Evolutionary conservation across 257 asterid genomes (phyloP).

Genomic region (Nicotiana undulata): DNA sequence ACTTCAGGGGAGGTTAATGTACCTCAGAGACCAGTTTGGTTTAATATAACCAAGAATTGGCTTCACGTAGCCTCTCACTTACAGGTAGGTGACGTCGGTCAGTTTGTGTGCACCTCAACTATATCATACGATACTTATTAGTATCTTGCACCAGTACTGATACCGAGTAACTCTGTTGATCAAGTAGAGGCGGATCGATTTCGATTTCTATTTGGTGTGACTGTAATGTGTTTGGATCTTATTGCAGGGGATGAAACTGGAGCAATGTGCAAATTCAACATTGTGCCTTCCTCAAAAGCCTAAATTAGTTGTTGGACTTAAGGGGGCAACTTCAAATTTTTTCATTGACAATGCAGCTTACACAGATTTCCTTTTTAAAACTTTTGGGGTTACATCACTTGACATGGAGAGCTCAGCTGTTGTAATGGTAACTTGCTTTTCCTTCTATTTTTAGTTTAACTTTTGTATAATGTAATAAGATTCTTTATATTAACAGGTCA

Average conservation of each 20-base stretch:
- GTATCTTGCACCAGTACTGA: background rate
- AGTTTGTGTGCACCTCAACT: background rate
- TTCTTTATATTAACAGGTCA: background rate
- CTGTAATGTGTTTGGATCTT: background rate
- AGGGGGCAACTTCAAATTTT: constrained; percentile 39
- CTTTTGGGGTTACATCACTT: constrained; percentile 41
- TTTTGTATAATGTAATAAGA: no score
- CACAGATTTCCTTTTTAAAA: constrained; percentile 39
- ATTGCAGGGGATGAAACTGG: constrained; percentile 36
- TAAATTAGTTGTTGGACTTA: constrained; percentile 40
- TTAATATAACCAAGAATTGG: constrained; percentile 34
- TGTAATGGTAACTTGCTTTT: constrained; percentile 33
- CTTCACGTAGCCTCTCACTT: constrained; percentile 35
- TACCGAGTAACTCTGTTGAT: background rate
- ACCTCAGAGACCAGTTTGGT: constrained; percentile 31
- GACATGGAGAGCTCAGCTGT: constrained; percentile 69
- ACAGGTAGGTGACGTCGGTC: constrained; percentile 12
- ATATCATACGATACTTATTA: background rate
- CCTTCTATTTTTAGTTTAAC: background rate
- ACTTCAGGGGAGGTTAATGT: constrained; percentile 28
- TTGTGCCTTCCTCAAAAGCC: constrained; percentile 42
- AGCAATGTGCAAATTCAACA: constrained; percentile 42
- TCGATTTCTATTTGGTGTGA: background rate
- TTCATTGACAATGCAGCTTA: constrained; percentile 58
- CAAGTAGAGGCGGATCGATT: background rate